These are phyloP conservation scores for Stephanodiscus minutulus DNA, from an alignment of 108 stramenopile species.

Conservation along the genomic window DNA sequence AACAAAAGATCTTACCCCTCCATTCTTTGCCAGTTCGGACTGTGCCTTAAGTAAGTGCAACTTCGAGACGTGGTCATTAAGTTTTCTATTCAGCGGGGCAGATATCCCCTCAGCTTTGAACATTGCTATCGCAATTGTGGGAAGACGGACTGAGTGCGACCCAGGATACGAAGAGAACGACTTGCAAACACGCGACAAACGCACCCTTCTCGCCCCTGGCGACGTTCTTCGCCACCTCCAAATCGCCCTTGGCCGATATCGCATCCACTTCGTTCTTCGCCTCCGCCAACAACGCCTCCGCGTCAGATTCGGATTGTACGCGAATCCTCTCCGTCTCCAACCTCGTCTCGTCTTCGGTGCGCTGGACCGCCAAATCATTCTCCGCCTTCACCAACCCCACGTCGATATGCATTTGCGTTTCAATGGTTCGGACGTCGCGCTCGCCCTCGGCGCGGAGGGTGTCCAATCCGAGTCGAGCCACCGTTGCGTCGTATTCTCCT, in stretches of 20 bases:
- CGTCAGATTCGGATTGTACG: slow-evolving; percentile 21
- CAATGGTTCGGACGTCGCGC: slow-evolving; percentile 23
- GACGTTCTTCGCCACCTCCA: slow-evolving; percentile 27
- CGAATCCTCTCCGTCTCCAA: slow-evolving; percentile 33
- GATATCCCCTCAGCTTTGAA: slow-evolving; percentile 37
- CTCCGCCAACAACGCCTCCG: slow-evolving; percentile 19
- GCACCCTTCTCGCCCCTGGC: slow-evolving; percentile 29
- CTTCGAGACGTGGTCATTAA: slow-evolving; percentile 24
- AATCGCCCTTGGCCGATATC: slow-evolving; percentile 27
- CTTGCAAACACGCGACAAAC: not conserved
- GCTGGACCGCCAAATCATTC: slow-evolving; percentile 18
- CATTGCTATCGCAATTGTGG: slow-evolving; percentile 4
- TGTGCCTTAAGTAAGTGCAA: slow-evolving; percentile 26
- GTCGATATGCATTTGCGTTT: slow-evolving; percentile 40
- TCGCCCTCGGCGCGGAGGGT: slow-evolving; percentile 16
- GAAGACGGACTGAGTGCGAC: not conserved
- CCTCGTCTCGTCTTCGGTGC: slow-evolving; percentile 29
- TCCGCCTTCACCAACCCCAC: slow-evolving; percentile 35
- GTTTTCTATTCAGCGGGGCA: slow-evolving; percentile 31
- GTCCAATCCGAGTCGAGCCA: slow-evolving; percentile 15
- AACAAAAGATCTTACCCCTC: slow-evolving; percentile 13
- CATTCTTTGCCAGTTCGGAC: slow-evolving; percentile 29
- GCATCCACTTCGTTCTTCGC: slow-evolving; percentile 25
- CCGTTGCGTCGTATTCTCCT: slow-evolving; percentile 16
- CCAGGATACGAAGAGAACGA: not conserved